phyloP scores from a whole-genome alignment of 2,329 filamentous ascomycete species.

The Eutypella sp. region DNA sequence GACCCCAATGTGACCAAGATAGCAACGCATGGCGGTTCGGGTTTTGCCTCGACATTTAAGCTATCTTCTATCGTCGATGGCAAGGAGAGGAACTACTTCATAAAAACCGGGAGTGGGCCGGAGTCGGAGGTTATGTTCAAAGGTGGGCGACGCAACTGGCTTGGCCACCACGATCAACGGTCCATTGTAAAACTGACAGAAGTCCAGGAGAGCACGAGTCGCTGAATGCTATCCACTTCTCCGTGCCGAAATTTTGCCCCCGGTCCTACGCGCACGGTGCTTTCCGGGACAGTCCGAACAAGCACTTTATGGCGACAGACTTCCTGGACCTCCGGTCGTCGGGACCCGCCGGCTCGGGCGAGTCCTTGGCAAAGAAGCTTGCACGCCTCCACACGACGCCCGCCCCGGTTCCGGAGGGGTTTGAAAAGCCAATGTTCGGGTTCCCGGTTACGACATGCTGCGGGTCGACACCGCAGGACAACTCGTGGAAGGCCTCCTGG shows the following conservation, averaged over 20 bases:
- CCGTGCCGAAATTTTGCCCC: slow-evolving; percentile 72
- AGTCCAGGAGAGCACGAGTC: slow-evolving; percentile 72
- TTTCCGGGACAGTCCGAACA: slow-evolving; percentile 45
- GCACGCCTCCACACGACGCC: slow-evolving; percentile 73
- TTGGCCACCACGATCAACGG: slow-evolving; percentile 30
- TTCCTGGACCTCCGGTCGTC: slow-evolving; percentile 63
- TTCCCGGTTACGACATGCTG: slow-evolving; percentile 85
- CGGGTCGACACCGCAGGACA: slow-evolving; percentile 78
- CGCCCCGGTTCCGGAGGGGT: slow-evolving; percentile 58
- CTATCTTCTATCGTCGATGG: slow-evolving; percentile 42
- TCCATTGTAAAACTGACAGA: slow-evolving; percentile 25
- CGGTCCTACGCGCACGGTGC: slow-evolving; percentile 67
- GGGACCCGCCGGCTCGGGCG: slow-evolving; percentile 38
- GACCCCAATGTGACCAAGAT: slow-evolving; percentile 51
- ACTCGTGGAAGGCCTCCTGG: slow-evolving; percentile 69
- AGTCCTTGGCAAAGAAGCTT: slow-evolving; percentile 68
- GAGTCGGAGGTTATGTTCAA: slow-evolving; percentile 65
- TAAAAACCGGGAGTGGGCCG: slow-evolving; percentile 62
- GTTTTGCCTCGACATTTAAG: slow-evolving; percentile 65
- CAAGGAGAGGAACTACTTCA: slow-evolving; percentile 55
- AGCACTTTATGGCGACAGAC: slow-evolving; percentile 65
- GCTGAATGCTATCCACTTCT: slow-evolving; percentile 71
- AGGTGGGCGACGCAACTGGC: slow-evolving; percentile 37
- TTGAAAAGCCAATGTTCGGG: slow-evolving; percentile 64
- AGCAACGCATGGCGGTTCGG: slow-evolving; percentile 58